These are phyloP conservation scores for Salvia hispanica DNA, from an alignment of 257 asterid species.

Conservation along the genomic window DNA sequence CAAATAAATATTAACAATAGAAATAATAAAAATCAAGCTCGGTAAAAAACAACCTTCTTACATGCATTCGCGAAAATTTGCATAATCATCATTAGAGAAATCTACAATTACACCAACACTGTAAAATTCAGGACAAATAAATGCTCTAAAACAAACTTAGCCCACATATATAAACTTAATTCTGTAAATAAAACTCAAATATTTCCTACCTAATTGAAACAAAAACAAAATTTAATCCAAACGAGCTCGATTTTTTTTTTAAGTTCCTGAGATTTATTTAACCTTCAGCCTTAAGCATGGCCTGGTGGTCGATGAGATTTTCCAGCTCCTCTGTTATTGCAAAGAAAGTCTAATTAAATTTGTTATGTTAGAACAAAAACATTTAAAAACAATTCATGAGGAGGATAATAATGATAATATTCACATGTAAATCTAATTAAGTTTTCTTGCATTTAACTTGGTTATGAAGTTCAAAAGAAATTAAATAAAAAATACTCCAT, in stretches of 20 bases:
- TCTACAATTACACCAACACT: background rate
- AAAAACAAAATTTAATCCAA: slow-evolving; percentile 5
- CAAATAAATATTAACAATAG: background rate
- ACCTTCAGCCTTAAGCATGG: slow-evolving; percentile 35
- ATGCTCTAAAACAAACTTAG: slow-evolving; percentile 4
- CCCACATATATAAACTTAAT: background rate
- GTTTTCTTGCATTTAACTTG: too few relatives aligned
- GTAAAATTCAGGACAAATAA: slow-evolving; percentile 7
- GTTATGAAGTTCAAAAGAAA: too few relatives aligned
- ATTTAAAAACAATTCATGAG: background rate
- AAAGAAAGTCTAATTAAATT: background rate
- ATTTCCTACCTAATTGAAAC: background rate
- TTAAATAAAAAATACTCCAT: too few relatives aligned
- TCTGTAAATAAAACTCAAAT: slow-evolving; percentile 6
- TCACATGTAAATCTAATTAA: too few relatives aligned
- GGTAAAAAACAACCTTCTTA: background rate
- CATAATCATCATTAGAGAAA: background rate
- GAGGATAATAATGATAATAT: background rate
- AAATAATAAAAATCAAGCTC: too few relatives aligned
- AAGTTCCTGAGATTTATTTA: background rate
- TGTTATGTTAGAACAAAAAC: background rate
- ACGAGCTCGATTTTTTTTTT: slow-evolving; percentile 24
- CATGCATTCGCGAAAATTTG: background rate
- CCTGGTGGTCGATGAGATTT: slow-evolving; percentile 66
- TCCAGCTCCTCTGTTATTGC: slow-evolving; percentile 54